Evolutionary conservation across 306 rosid genomes (phyloP).

Genomic region (Rubus parviflorus): DNA sequence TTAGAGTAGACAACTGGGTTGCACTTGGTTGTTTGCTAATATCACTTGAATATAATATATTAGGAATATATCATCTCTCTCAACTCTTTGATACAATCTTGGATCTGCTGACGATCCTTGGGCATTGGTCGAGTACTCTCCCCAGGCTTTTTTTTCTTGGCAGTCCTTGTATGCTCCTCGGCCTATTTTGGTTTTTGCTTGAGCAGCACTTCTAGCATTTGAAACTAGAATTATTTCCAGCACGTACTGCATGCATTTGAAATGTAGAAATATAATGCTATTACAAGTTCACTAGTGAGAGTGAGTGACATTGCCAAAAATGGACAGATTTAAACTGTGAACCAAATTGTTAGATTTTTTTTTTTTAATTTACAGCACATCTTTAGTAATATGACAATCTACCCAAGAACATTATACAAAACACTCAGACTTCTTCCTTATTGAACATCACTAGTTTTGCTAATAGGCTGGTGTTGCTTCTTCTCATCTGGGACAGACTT

Average conservation of each 20-base stretch:
- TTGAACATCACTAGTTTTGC: slow-evolving; percentile 2
- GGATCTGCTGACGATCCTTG: slow-evolving; percentile 95
- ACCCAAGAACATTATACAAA: slow-evolving; percentile 12
- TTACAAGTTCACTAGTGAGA: background rate
- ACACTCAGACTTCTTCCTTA: slow-evolving; percentile 18
- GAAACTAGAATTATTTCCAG: background rate
- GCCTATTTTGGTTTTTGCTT: slow-evolving; percentile 35
- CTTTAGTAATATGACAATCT: background rate
- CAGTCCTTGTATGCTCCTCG: slow-evolving; percentile 49
- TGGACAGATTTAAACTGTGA: background rate
- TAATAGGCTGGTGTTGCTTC: slow-evolving; percentile 16
- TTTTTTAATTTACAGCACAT: slow-evolving; percentile 9
- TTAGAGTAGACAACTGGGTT: background rate
- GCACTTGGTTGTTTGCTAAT: background rate
- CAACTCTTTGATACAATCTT: slow-evolving; percentile 84
- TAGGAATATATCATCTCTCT: slow-evolving; percentile 68
- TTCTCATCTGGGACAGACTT: slow-evolving; percentile 8
- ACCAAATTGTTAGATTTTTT: slow-evolving; percentile 2
- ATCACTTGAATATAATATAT: slow-evolving; percentile 22
- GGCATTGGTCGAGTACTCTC: slow-evolving; percentile 85
- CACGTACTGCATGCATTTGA: too few relatives aligned
- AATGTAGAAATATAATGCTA: too few relatives aligned
- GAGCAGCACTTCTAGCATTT: slow-evolving; percentile 35
- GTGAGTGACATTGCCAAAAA: background rate
- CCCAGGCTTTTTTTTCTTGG: slow-evolving; percentile 64